Conservation (phyloP, 192 early-diverging fungal genomes). For the Coemansia sp. region DNA sequence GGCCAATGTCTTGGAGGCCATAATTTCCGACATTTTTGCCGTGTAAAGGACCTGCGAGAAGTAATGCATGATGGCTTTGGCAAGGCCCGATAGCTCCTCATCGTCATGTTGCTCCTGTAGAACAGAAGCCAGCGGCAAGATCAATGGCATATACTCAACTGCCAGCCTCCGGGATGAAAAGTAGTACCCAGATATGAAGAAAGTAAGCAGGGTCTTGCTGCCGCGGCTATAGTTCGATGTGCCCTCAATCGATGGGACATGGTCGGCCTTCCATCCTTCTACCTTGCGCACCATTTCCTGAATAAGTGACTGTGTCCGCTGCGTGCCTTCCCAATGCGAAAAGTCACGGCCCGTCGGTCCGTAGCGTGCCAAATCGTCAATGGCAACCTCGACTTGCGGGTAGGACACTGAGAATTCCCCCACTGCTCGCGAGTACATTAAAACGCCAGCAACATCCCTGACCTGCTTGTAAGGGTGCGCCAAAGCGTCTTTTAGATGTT, state of each 20-base stretch:
- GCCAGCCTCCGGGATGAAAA: conserved; percentile 35
- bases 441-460: conserved; percentile 70
- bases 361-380: conserved; percentile 40
- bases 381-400: conserved; percentile 43
- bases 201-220: conserved; percentile 46
- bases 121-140: conserved; percentile 32
- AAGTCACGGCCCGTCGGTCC: conserved; percentile 49
- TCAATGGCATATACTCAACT: conserved; percentile 23
- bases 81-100: conserved; percentile 34
- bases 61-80: conserved; percentile 31
- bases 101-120: conserved; percentile 52
- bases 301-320: conserved; percentile 26
- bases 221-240: conserved; percentile 50
- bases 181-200: conserved; percentile 28
- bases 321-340: conserved; percentile 45
- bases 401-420: conserved; percentile 63
- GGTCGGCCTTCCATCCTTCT: conserved; percentile 33
- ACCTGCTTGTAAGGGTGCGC: conserved; percentile 90
- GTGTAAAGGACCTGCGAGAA: conserved; percentile 45
- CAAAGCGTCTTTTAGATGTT: conserved; percentile 51
- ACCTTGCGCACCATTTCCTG: conserved; percentile 26
- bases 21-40: conserved; percentile 21
- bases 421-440: conserved; percentile 67
- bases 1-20: conserved; percentile 29
- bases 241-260: conserved; percentile 46